Conservation (phyloP, 208 protist genomes). For the Porcisia hertigi region DNA sequence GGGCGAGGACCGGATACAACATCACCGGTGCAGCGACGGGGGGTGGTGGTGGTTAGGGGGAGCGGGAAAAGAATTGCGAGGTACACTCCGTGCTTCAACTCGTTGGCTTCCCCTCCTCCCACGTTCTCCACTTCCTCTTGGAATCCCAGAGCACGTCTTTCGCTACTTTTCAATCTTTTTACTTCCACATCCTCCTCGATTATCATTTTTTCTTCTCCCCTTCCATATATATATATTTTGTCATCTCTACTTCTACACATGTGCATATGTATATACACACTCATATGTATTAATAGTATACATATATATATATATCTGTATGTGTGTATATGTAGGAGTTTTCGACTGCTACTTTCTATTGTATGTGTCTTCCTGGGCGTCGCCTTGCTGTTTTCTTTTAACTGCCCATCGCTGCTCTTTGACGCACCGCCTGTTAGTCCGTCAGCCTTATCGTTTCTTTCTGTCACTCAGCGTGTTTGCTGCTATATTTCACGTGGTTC, state of each 20-base stretch:
- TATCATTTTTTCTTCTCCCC: slow-evolving; percentile 9
- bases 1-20: too few relatives aligned
- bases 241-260: background rate
- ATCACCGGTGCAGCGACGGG: background rate
- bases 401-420: too few relatives aligned
- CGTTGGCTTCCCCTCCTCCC: background rate
- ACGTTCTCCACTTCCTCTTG: background rate
- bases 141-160: background rate
- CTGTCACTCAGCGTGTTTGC: too few relatives aligned
- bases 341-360: background rate
- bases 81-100: background rate
- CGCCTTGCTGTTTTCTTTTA: background rate
- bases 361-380: background rate
- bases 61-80: background rate
- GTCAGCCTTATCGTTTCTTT: too few relatives aligned
- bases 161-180: background rate
- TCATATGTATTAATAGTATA: background rate
- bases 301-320: slow-evolving; percentile 5
- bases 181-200: background rate
- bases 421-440: too few relatives aligned
- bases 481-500: too few relatives aligned
- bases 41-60: background rate
- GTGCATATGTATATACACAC: background rate
- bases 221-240: background rate
- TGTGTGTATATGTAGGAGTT: background rate